Conservation (phyloP, 345 rosid genomes). For the Camelina laxa region DNA sequence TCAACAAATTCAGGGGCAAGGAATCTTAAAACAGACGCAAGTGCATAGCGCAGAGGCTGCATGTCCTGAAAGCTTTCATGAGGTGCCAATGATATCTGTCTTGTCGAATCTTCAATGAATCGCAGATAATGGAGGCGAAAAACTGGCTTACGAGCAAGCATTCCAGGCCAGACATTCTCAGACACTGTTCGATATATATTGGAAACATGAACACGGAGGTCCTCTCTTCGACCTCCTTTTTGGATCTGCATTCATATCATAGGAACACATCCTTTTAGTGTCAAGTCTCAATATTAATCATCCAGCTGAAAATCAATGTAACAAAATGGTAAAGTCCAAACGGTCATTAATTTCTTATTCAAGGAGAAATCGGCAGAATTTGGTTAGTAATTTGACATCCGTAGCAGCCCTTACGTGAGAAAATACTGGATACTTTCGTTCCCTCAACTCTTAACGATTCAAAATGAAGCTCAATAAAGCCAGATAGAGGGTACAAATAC, state of each 20-base stretch:
- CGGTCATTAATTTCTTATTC: slow-evolving; percentile 8
- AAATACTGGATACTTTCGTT: not conserved
- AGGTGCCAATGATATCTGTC: slow-evolving; percentile 62
- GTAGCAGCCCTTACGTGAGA: slow-evolving; percentile 19
- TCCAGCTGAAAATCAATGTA: slow-evolving; percentile 18
- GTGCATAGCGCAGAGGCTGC: slow-evolving; percentile 91
- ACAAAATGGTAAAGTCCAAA: slow-evolving; percentile 29
- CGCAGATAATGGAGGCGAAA: slow-evolving; percentile 89
- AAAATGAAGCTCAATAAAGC: slow-evolving; percentile 22
- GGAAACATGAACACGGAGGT: slow-evolving; percentile 83
- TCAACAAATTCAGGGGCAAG: slow-evolving; percentile 97
- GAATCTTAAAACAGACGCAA: slow-evolving; percentile 86
- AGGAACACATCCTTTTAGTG: slow-evolving; percentile 14
- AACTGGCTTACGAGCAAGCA: slow-evolving; percentile 81
- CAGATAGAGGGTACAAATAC: slow-evolving; percentile 33
- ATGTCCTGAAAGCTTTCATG: slow-evolving; percentile 86
- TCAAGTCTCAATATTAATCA: slow-evolving; percentile 27
- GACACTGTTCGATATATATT: slow-evolving; percentile 90
- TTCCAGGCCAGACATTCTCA: slow-evolving; percentile 97
- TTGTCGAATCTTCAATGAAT: slow-evolving; percentile 87
- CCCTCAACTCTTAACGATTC: slow-evolving; percentile 32
- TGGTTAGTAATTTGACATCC: slow-evolving; percentile 14
- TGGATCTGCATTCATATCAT: slow-evolving; percentile 66
- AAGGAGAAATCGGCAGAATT: slow-evolving; percentile 16
- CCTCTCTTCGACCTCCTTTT: slow-evolving; percentile 89